These are phyloP conservation scores for Porphyrellus cyaneotinctus DNA, from an alignment of 768 basidiomycete species.

Conservation along the genomic window DNA sequence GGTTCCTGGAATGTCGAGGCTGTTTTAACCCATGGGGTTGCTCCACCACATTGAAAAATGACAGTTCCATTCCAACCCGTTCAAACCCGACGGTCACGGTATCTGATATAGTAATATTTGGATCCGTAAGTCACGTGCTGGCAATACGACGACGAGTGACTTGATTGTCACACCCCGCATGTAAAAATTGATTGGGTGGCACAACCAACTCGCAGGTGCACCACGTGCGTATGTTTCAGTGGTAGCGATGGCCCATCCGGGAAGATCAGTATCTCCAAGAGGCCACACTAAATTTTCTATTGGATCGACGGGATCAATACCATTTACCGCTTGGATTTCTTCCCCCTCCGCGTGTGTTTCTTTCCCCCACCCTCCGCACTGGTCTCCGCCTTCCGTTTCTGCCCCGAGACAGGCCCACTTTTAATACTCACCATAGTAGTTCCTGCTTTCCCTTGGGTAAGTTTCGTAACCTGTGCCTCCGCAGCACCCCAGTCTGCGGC, in stretches of 20 bases:
- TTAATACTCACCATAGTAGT: slow-evolving; percentile 80
- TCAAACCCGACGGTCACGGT: no score
- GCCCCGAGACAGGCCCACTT: slow-evolving; percentile 33
- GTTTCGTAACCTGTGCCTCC: slow-evolving; percentile 62
- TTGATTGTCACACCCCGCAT: no score
- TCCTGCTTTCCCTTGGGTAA: slow-evolving; percentile 42
- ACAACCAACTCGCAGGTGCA: background rate
- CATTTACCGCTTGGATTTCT: slow-evolving; percentile 36
- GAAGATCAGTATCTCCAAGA: background rate
- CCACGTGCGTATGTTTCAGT: background rate
- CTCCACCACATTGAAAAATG: no score
- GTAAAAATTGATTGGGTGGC: background rate
- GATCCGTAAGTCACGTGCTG: no score
- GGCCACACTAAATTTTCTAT: background rate
- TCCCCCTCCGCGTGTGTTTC: slow-evolving; percentile 47
- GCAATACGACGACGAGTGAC: no score
- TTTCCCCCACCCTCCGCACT: slow-evolving; percentile 38
- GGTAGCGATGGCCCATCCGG: background rate
- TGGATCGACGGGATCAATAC: background rate
- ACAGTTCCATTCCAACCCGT: no score
- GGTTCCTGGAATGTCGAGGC: no score
- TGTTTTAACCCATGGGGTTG: no score
- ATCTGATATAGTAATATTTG: no score
- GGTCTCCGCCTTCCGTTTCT: slow-evolving; percentile 55
- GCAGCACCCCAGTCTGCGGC: slow-evolving; percentile 72